phyloP scores from a whole-genome alignment of 805 yeast genomes.

The Metschnikowia baotianmanensis region DNA sequence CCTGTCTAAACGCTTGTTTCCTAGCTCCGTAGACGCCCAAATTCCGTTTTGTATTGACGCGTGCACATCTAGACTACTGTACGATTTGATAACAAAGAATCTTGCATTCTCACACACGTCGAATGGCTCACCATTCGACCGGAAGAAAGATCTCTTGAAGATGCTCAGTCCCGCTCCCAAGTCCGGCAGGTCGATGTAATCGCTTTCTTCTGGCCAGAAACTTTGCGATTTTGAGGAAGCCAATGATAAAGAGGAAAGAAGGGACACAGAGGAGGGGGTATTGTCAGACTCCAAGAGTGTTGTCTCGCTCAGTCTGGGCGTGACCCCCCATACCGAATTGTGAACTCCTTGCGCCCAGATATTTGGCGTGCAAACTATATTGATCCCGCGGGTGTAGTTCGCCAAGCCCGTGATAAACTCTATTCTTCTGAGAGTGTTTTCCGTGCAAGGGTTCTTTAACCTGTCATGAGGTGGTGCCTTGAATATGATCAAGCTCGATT shows the following conservation, averaged over 20 bases:
- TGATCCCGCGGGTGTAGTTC: slow-evolving; percentile 3
- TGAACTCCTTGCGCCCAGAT: slow-evolving; percentile 9
- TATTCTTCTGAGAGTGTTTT: not conserved
- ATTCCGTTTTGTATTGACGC: slow-evolving; percentile 48
- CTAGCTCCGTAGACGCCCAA: slow-evolving; percentile 61
- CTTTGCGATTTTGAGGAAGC: slow-evolving; percentile 3
- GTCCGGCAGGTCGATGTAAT: slow-evolving; percentile 1
- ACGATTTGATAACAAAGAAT: slow-evolving; percentile 56
- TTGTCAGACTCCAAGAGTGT: not conserved
- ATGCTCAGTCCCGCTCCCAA: not conserved
- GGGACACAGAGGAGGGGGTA: slow-evolving; percentile 2
- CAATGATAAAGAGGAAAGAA: slow-evolving; percentile 5
- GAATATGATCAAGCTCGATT: slow-evolving; percentile 9
- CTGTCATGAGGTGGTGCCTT: slow-evolving; percentile 6
- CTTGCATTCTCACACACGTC: slow-evolving; percentile 18
- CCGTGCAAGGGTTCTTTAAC: slow-evolving; percentile 6
- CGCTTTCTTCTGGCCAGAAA: slow-evolving; percentile 4
- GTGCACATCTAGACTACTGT: slow-evolving; percentile 45
- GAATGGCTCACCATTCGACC: slow-evolving; percentile 2
- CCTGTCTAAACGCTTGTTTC: slow-evolving; percentile 49
- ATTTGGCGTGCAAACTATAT: slow-evolving; percentile 9
- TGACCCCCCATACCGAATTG: not conserved
- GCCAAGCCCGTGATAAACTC: slow-evolving; percentile 6
- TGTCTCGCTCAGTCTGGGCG: not conserved
- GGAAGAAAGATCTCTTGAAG: slow-evolving; percentile 4